Evolutionary conservation across 2,329 filamentous ascomycete species (phyloP).

Genomic region (Diplodia mutila): DNA sequence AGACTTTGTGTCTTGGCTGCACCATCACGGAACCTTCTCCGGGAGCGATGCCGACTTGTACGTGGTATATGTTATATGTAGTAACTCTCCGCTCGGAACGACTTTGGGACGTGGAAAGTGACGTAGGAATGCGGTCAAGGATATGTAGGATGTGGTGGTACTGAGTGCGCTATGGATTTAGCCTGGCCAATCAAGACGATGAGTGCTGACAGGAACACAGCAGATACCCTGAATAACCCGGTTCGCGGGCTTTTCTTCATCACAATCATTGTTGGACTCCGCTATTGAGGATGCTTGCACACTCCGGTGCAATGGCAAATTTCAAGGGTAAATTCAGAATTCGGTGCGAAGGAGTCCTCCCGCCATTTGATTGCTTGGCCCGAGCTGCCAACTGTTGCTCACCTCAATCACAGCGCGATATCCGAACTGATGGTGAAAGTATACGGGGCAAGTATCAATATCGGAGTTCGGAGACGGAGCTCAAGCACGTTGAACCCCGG

Average conservation of each 20-base stretch:
- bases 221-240: neutral
- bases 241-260: neutral
- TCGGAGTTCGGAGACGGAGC: conserved; percentile 14
- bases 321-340: neutral
- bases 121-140: neutral
- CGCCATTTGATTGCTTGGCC: neutral
- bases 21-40: too few relatives aligned
- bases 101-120: neutral
- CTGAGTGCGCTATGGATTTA: neutral
- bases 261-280: neutral
- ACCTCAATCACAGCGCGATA: neutral
- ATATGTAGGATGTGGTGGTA: neutral
- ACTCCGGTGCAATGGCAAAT: neutral
- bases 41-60: too few relatives aligned
- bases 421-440: neutral
- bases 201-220: neutral
- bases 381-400: neutral
- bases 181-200: neutral
- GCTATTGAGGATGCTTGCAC: neutral
- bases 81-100: neutral
- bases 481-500: neutral
- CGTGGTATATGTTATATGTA: neutral
- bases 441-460: neutral
- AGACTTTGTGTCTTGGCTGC: too few relatives aligned
- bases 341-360: neutral